phyloP scores from a whole-genome alignment of 345 rosid species.

The Trapa incisa region DNA sequence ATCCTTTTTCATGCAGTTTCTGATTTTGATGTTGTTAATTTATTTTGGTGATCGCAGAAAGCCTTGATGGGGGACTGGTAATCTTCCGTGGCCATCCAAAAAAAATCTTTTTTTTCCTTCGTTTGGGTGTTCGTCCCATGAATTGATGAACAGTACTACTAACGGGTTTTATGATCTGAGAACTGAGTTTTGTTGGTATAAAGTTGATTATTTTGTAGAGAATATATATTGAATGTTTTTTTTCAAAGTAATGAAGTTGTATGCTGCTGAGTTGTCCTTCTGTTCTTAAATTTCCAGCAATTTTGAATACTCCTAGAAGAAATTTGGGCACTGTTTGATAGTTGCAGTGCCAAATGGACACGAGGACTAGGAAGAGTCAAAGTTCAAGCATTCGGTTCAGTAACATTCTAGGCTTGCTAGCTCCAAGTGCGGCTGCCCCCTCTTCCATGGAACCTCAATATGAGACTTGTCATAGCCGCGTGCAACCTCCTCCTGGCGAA shows the following conservation, averaged over 20 bases:
- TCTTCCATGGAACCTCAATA: not conserved
- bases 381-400: not conserved
- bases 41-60: not conserved
- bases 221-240: not conserved
- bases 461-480: slow-evolving; percentile 51
- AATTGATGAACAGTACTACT: not conserved
- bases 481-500: slow-evolving; percentile 78
- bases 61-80: not conserved
- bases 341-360: not conserved
- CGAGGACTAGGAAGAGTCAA: not conserved
- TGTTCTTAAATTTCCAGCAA: not conserved
- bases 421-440: not conserved
- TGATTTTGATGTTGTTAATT: not conserved
- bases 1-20: not conserved
- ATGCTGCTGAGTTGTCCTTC: not conserved
- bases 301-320: not conserved
- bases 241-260: no score
- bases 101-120: not conserved
- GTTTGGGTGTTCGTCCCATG: not conserved
- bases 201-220: not conserved
- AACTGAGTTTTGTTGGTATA: not conserved
- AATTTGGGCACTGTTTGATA: not conserved
- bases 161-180: not conserved
- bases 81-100: not conserved
- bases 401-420: not conserved